These are phyloP conservation scores for Pyrenochaeta sp. DNA, from an alignment of 2,329 filamentous ascomycete species.

Conservation along the genomic window DNA sequence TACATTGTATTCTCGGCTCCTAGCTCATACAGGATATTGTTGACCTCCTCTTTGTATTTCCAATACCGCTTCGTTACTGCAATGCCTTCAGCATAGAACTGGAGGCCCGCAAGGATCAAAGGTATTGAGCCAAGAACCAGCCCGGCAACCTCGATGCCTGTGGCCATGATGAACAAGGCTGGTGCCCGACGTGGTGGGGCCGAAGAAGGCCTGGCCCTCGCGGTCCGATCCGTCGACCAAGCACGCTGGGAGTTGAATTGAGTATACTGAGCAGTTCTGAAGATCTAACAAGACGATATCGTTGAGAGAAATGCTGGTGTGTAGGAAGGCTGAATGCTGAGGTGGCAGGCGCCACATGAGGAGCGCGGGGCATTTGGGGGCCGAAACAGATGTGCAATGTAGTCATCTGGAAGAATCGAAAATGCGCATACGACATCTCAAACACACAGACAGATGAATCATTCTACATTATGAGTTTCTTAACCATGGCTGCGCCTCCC, in stretches of 20 bases:
- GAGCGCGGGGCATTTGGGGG: slow-evolving; percentile 1
- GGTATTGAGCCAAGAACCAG: slow-evolving; percentile 45
- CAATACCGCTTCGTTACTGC: slow-evolving; percentile 37
- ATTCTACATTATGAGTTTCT: not conserved
- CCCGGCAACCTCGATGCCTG: slow-evolving; percentile 33
- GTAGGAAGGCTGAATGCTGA: not conserved
- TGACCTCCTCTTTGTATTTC: slow-evolving; percentile 32
- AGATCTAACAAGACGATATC: not conserved
- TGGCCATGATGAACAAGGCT: slow-evolving; percentile 6
- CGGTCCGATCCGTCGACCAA: not conserved
- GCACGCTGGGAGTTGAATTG: not conserved
- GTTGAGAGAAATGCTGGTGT: not conserved
- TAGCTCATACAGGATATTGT: slow-evolving; percentile 29
- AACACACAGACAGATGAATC: not conserved
- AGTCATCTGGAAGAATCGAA: not conserved
- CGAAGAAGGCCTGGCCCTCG: not conserved
- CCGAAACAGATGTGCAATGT: not conserved
- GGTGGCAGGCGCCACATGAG: not conserved
- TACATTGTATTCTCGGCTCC: slow-evolving; percentile 33
- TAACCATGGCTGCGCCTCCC: not conserved
- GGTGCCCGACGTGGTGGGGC: not conserved
- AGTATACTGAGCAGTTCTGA: not conserved
- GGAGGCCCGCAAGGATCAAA: slow-evolving; percentile 42
- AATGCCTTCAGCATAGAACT: slow-evolving; percentile 44
- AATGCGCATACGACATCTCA: not conserved